Evolutionary conservation across 306 rosid species (phyloP), one percentile per base, ranked within the genome.

Genomic region (cucumber (Cucumis sativus)): DNA sequence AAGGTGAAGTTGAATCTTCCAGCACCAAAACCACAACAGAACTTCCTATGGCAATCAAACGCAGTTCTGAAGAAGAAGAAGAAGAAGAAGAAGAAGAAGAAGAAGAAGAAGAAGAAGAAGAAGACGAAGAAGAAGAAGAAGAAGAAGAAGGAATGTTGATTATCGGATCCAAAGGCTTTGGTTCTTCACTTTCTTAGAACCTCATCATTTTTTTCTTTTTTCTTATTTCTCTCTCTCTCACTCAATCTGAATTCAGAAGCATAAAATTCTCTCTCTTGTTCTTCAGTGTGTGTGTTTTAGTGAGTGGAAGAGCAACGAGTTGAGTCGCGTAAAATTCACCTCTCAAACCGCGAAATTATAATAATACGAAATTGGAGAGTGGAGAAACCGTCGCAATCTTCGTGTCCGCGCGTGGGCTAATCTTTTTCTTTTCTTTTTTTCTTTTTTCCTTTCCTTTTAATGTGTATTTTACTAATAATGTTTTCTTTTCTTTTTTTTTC

Each of bases 111-210:
- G 45, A 6, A 41, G 15, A 35, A 17, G 75, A 69, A 28, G 30
- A 77, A 66, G 58, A 67, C 69, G 41, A 76, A 15, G 16, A 61
- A 23, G 58, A 21, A 70, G 75, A 69, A 28, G 30, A 77, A 66
- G 58, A 67, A 74, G 41, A 76, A 15, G 16, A 61, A 23, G 58
- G 56, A 51, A 3, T 51, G 3, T 55, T 75, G 14, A 10, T 65
- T 21, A 16, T 76, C 77, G 88, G 91, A 88, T 89, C 91, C 88
- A 82, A 84, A 80, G 82, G 62, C 43, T 64, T 55, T 20, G 43
- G 25, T 73, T 54, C 25, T 62, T 61, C 74, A 69, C 17, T 43
- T 56, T 79, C 82, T 47, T 40, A 77, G 59, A 77, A 39, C 73
- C 58, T 77, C 84, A 81, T 73, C 82, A 72, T 74, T 77, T 65